Evolutionary conservation across 306 rosid species (phyloP), one percentile per base, ranked within the genome.

Genomic region (Malus fusca): DNA sequence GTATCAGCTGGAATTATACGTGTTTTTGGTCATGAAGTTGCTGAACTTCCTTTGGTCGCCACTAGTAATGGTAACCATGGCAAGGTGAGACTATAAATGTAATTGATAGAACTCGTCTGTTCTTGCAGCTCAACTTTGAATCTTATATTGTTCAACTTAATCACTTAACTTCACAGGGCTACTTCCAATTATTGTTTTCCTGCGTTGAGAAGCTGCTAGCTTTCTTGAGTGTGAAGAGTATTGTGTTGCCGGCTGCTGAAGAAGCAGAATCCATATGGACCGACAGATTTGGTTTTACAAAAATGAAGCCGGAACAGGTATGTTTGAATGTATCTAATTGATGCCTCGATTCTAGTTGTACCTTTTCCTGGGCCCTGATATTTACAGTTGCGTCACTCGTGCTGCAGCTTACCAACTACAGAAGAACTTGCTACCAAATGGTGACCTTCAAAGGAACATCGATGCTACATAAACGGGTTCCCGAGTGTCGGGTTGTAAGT

Each of bases 191-290:
- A 68, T 84, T 95, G 75, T 95, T 90, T 83, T 84, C 97, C 15
- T 90, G 97, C 83, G 89, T 95, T 30, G 99, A 92, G 88, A 88
- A 87, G 85, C 88, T 95, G 80, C 84, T 95, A 43, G 86, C 90
- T 51, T 90, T 88, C 84, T 72, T 95, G 83, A 85, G 88, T 68
- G 92, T 95, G 69, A 89, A 84, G 83, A 88, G 81, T 89, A 88
- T 95, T 71, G 89, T 95, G 70, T 89, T 95, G 75, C 99, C 99
- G 0, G 97, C 99, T 64, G 97, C 99, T 10, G 93, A 87, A 85
- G 97, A 91, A 81, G 99, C 96, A 19, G 95, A 84, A 83, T 85
- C 97, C 76, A 90, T 95, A 82, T 95, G 99, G 99, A 92, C 81
- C 0, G 82, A 90, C 58, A 95, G 88, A 81, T 95, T 95, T 75